Evolutionary conservation across 129 eudicot genomes (phyloP), one percentile per base, ranked within the genome.

Genomic region (Scalesia atractyloides): DNA sequence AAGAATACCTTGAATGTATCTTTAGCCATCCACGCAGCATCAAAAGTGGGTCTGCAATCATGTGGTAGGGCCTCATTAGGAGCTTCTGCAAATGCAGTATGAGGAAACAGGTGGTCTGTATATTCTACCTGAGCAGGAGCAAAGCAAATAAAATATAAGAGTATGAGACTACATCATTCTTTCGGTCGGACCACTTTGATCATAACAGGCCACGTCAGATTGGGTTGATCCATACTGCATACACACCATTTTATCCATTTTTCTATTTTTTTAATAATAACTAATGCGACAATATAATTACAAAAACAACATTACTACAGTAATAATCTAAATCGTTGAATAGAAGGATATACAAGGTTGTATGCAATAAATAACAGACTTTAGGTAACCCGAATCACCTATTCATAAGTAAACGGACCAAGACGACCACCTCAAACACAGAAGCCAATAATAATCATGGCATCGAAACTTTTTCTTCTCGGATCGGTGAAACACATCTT

Each of bases 381-480:
- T 24, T 24, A 24, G 26, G 26, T 24, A 2, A 24, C 26, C 26
- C 26, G 34, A 30, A 30, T 30, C 34, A 30, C 34, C 4, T 30
- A 30, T 30, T 30, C 34, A 30, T 30, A 30, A 30, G 34, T 3
- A 30, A 30, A 30, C 34, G 3, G 4, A 4, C 34, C 0, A 30
- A 30, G 3, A 30, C 2, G 54, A 19, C 53, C 56, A 95, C 99
- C 99, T 90, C 81, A 80, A 95, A 91, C 41, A 95, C 80, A 50
- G 99, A 95, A 54, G 99, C 97, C 99, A 95, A 60, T 95, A 95
- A 75, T 90, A 95, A 87, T 95, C 99, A 83, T 90, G 96, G 68
- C 99, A 95, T 65, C 99, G 86, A 62, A 88, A 88, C 51, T 91
- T 95, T 82, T 87, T 95, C 68, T 84, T 83, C 66, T 90, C 97